phyloP scores from a whole-genome alignment of 805 yeast genomes.

The Starmera pachycereana region DNA sequence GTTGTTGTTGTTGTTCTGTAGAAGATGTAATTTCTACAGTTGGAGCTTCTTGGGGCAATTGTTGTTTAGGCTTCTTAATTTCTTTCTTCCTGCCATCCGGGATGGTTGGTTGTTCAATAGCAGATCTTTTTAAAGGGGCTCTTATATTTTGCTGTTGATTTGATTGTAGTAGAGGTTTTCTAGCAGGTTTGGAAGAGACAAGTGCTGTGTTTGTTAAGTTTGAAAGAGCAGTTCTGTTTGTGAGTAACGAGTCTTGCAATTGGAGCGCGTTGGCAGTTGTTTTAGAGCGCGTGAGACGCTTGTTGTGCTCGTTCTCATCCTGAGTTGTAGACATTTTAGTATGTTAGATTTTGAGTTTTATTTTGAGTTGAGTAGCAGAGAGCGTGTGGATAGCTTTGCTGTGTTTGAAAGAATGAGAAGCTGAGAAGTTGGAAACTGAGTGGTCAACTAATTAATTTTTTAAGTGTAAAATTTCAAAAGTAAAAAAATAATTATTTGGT shows the following conservation, averaged over 20 bases:
- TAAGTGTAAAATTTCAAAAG: no score
- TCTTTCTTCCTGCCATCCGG: no score
- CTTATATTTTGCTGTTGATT: background rate
- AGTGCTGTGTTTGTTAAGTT: background rate
- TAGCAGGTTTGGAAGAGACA: background rate
- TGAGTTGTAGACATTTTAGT: background rate
- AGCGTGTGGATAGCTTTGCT: no score
- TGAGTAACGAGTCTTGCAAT: background rate
- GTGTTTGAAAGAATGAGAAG: no score
- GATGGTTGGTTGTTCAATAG: background rate
- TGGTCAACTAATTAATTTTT: no score
- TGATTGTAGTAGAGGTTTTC: background rate
- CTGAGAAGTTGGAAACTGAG: no score
- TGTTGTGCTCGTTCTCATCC: background rate
- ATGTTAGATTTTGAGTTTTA: background rate
- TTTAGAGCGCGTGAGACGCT: background rate
- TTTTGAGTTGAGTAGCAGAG: no score
- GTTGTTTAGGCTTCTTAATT: no score
- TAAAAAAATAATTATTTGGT: no score
- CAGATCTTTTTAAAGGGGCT: background rate
- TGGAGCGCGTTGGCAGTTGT: background rate
- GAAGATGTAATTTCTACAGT: no score
- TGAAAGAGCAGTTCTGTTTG: background rate
- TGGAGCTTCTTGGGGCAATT: no score
- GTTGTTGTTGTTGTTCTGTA: no score